Conservation (phyloP, 768 basidiomycete genomes). For the Russula abietina region DNA sequence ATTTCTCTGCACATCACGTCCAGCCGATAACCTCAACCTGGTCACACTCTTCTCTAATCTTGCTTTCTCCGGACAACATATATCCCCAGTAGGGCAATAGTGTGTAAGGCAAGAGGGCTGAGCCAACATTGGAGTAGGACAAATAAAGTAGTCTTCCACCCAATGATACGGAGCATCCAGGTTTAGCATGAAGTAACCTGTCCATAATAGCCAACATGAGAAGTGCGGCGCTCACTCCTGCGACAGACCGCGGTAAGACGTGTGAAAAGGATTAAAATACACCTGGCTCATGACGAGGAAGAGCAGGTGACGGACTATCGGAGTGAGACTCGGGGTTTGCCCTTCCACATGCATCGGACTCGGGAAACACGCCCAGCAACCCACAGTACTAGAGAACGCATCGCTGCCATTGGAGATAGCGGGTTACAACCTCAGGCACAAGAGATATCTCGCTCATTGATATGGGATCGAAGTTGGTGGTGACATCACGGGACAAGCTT, state of each 20-base stretch:
- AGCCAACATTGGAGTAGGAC: not conserved
- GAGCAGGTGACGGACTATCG: not conserved
- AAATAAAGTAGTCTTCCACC: slow-evolving; percentile 39
- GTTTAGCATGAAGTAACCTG: slow-evolving; percentile 56
- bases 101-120: not conserved
- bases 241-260: slow-evolving; percentile 61
- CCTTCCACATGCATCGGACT: too few species aligned
- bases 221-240: slow-evolving; percentile 69
- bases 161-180: slow-evolving; percentile 42
- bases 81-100: not conserved
- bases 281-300: slow-evolving; percentile 27
- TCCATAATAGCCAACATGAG: slow-evolving; percentile 64
- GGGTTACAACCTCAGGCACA: too few species aligned
- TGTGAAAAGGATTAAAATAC: slow-evolving; percentile 61
- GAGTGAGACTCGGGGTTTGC: too few species aligned
- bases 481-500: too few species aligned
- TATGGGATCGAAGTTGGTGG: too few species aligned
- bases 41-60: not conserved
- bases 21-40: not conserved
- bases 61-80: not conserved
- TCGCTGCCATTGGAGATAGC: too few species aligned
- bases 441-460: too few species aligned
- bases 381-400: too few species aligned
- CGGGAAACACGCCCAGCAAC: too few species aligned
- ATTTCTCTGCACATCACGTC: slow-evolving; percentile 18